Base-by-base conservation (phyloP, 2,329 filamentous ascomycete species). In the Fusarium longipes region DNA sequence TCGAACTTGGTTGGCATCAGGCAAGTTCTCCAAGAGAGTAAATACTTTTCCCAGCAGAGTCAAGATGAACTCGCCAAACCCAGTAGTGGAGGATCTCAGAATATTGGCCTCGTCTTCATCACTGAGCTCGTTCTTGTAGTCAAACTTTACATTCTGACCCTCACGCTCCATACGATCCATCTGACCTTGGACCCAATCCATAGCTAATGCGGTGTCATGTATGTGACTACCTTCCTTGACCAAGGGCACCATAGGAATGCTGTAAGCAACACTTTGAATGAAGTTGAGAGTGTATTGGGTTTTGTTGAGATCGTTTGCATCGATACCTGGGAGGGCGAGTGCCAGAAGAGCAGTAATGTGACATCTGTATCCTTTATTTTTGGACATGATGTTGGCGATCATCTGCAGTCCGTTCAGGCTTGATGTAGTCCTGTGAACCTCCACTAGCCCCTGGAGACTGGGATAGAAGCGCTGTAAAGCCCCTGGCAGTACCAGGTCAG, bases 231-330 rank as follows among this genome's bases (percentile, higher is more conserved):
- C 83, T 43, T 89, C 88, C 4, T 71, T 77, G 15, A 67, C 74
- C 49, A 99, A 82, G 62, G 96, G 91, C 58, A 92, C 89, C 75
- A 99, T 92, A 0, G 96, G 96, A 51, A 99, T 96, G 73, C 95
- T 97, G 81, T 97, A 98, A 61, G 93, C 95, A 14, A 98, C 93
- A 58, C 93, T 92, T 78, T 98, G 95, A 57, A 99, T 96, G 76
- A 97, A 97, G 70, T 94, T 93, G 58, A 99, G 84, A 0, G 96
- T 96, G 78, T 97, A 93, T 71, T 97, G 87, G 1, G 96, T 98
- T 83, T 99, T 99, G 76, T 96, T 94, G 25, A 99, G 82, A 79
- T 99, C 96, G 76, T 99, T 99, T 67, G 96, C 94, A 79, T 99
- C 96, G 59, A 99, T 97, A 22, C 96, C 96, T 1, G 96, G 96